Conservation (phyloP, 768 basidiomycete genomes). For the Pisolithus orientalis region DNA sequence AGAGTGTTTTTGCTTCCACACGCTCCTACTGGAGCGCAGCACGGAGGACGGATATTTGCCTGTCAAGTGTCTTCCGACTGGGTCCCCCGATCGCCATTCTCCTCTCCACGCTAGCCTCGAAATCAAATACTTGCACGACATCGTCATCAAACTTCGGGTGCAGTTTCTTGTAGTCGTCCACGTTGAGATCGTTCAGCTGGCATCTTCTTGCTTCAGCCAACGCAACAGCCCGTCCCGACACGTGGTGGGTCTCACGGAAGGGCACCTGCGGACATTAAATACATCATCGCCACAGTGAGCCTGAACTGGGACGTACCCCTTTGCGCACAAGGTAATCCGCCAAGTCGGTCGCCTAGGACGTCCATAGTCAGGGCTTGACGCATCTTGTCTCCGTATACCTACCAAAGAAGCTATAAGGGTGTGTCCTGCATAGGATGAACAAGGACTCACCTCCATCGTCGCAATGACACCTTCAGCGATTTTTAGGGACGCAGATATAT, state of each 20-base stretch:
- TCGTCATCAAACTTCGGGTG: slow-evolving; percentile 77
- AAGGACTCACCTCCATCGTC: slow-evolving; percentile 68
- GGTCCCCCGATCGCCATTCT: slow-evolving; percentile 90
- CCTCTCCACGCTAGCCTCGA: slow-evolving; percentile 92
- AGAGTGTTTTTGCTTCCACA: not conserved
- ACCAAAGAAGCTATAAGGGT: not conserved
- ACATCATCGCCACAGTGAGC: not conserved
- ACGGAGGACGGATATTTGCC: slow-evolving; percentile 79
- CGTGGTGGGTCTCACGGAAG: slow-evolving; percentile 97
- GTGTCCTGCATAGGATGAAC: not conserved
- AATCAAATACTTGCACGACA: slow-evolving; percentile 82
- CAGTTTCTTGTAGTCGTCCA: slow-evolving; percentile 74
- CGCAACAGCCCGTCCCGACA: slow-evolving; percentile 94
- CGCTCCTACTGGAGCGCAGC: slow-evolving; percentile 38
- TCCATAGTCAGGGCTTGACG: slow-evolving; percentile 88
- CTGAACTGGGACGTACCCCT: slow-evolving; percentile 57
- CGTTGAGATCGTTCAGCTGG: slow-evolving; percentile 73
- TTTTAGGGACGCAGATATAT: slow-evolving; percentile 77
- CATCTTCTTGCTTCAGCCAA: slow-evolving; percentile 80
- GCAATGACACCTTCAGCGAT: slow-evolving; percentile 94
- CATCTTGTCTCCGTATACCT: slow-evolving; percentile 94
- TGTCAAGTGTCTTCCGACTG: slow-evolving; percentile 72
- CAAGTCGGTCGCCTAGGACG: slow-evolving; percentile 96
- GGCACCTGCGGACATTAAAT: slow-evolving; percentile 57
- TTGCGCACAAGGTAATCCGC: slow-evolving; percentile 99